Evolutionary conservation across 2,329 filamentous ascomycete species (phyloP), one percentile per base, ranked within the genome.

Genomic region (Fusarium setosum): DNA sequence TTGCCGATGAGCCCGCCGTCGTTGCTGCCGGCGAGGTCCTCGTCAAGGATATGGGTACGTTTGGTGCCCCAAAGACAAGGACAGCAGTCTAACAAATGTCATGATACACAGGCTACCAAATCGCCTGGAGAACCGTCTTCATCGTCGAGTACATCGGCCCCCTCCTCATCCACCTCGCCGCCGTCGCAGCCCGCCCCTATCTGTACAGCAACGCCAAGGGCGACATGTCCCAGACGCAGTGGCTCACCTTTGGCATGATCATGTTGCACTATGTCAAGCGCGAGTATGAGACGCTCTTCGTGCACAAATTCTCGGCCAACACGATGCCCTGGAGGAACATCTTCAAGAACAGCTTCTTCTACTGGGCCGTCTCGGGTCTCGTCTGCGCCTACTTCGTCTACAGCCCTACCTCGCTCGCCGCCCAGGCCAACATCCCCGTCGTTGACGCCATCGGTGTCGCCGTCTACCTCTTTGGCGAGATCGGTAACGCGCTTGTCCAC

Each of bases 71-170:
- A 49, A 9, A n/a, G 17, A 31, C 26, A 32, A 21, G 15, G 12
- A 56, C 20, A 41, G 41, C 21, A 15, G 17, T 18, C 4, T 12
- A 26, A 21, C 20, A 50, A 45, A 67, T 37, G n/a, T 42, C 52
- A 8, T 9, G 11, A 17, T 38, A 32, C 59, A 97, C 59, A 97
- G 94, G 96, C 15, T 88, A 90, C 47, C 96, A 99, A 79, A 91
- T 97, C 56, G 89, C 88, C 64, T 99, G 96, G 96, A 90, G 89
- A 67, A 96, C 93, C 61, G 95, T 98, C 77, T 99, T 95, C 84
- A 82, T 97, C 65, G 90, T 97, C 82, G 96, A 99, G 81, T 99
- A 99, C 79, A 81, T 96, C 68, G 96, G 96, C 5, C 96, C 96
- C 6, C 86, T 98, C 73, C 80, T 97, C 73, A 92, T 98, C 81